Conservation (phyloP, 176 grass and related monocot species). For the Eleusine indica region DNA sequence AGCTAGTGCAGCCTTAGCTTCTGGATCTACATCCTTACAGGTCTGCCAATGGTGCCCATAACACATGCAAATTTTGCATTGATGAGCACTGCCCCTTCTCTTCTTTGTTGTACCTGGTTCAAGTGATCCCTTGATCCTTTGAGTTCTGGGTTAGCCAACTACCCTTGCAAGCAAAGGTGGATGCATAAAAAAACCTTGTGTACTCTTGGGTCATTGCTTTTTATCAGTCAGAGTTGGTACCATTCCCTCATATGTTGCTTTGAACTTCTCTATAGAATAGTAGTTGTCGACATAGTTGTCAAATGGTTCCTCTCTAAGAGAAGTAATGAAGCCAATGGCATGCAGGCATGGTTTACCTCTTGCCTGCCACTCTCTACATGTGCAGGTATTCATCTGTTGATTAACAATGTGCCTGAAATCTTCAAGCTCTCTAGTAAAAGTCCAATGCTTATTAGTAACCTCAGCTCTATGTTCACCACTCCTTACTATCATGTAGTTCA, state of each 20-base stretch:
- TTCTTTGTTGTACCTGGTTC: no score
- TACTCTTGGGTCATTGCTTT: neutral
- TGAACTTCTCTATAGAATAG: neutral
- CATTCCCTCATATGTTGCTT: neutral
- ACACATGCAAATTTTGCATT: no score
- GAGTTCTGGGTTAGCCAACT: neutral
- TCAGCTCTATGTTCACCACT: neutral
- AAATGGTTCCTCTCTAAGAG: neutral
- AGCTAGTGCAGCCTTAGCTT: no score
- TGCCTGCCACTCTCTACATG: neutral
- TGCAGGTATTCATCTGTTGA: neutral
- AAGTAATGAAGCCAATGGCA: neutral
- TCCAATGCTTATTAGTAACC: neutral
- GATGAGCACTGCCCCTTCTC: no score
- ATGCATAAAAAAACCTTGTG: conserved; percentile 11
- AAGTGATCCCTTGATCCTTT: neutral
- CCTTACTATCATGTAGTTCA: neutral
- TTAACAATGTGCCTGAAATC: neutral
- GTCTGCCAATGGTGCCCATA: no score
- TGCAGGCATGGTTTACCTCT: neutral
- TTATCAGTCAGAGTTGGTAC: neutral
- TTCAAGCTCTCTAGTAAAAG: neutral
- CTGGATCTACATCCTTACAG: no score
- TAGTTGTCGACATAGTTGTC: neutral
- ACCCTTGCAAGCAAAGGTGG: neutral